A percentile compares a stretch with the other conserved stretches of the same genome.
Conservation (phyloP, 2,329 filamentous ascomycete genomes). For the Grosmannia penicillata region DNA sequence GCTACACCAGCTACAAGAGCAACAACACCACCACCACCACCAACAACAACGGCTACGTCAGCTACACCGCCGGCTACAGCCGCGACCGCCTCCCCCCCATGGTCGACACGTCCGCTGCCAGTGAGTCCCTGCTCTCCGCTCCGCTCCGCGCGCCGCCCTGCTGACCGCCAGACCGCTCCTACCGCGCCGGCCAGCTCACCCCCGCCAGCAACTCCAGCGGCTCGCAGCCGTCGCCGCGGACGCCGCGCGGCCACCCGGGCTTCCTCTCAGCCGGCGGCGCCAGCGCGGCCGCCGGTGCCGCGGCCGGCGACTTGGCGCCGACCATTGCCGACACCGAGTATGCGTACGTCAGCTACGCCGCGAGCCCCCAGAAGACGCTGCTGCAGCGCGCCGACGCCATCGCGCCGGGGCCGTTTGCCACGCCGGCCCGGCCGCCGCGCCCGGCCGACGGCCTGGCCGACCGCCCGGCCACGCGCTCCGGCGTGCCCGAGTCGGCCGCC, state of each 20-base stretch:
- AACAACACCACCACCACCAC: not conserved
- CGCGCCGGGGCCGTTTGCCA: conserved; percentile 53
- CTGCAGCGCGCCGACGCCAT: conserved; percentile 51
- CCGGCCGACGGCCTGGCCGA: conserved; percentile 13
- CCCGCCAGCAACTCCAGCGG: conserved; percentile 46
- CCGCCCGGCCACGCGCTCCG: conserved; percentile 14
- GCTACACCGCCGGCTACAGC: too few relatives aligned
- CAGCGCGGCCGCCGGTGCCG: too few relatives aligned
- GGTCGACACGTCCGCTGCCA: not conserved
- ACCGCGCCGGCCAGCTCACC: conserved; percentile 43
- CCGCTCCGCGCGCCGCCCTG: too few relatives aligned
- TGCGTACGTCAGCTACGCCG: too few relatives aligned
- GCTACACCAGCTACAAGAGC: not conserved
- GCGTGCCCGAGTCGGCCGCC: conserved; percentile 14
- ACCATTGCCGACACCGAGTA: conserved; percentile 28
- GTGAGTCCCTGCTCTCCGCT: too few relatives aligned
- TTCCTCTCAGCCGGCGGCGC: too few relatives aligned
- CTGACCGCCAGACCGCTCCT: conserved; percentile 37
- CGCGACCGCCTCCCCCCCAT: too few relatives aligned
- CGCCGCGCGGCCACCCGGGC: too few relatives aligned
- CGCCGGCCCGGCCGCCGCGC: too few relatives aligned
- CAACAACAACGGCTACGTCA: too few relatives aligned
- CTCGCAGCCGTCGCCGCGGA: conserved; percentile 50
- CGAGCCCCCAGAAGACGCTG: conserved; percentile 35
- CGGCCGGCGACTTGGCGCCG: conserved; percentile 30